Evolutionary conservation across 306 rosid genomes (phyloP), one percentile per base, ranked within the genome.

Genomic region (Mimosa bimucronata): DNA sequence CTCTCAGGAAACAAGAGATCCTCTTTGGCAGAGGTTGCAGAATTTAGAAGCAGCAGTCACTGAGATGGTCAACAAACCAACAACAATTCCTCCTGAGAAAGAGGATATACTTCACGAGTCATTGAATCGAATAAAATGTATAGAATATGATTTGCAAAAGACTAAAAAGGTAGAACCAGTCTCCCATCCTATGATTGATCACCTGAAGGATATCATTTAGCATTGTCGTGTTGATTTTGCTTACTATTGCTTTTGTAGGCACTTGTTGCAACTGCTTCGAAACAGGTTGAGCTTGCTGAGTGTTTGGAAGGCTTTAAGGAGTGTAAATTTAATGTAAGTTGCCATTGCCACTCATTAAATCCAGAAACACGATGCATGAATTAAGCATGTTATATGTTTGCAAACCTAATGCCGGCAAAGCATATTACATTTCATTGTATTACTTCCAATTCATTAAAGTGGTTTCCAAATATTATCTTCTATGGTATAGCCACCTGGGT

Each of bases 241-340:
- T 84, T 26, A 78, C 72, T 72, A 45, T 55, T 78, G 80, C 68
- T 40, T 79, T 80, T 70, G 75, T 75, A 94, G 98, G 97, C 97
- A 73, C 85, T 94, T 72, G 78, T 91, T 60, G 94, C 92, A 73
- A 92, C 98, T 80, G 89, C 97, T 80, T 94, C 98, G 70, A 92
- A 90, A 79, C 98, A 94, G 87, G 91, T 73, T 83, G 92, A 94
- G 89, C 98, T 94, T 82, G 97, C 97, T 34, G 95, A 94, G 86
- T 92, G 95, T 31, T 78, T 94, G 66, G 97, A 94, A 88, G 84
- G 66, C 74, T 80, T 94, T 62, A 89, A 85, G 88, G 94, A 88
- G 42, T 53, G 44, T 83, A 81, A 60, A 64, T 80, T 78, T 65
- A 82, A 87, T 50, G 98, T 94, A 87, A 84, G 97, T 90, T 73